Conservation (phyloP, 805 yeast genomes). For the Monosporozyma unispora region DNA sequence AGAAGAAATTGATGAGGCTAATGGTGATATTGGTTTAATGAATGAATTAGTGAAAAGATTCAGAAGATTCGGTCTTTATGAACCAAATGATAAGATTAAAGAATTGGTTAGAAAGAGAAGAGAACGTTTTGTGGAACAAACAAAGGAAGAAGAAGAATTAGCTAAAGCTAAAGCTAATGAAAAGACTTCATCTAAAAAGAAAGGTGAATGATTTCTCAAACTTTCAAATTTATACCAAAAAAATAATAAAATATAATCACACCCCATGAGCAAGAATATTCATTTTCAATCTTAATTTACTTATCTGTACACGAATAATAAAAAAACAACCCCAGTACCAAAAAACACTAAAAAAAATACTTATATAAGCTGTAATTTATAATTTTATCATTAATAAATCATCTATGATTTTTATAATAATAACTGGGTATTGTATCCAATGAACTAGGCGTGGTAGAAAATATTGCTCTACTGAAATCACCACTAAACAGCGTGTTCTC, state of each 20-base stretch:
- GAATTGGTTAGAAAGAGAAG: constrained; percentile 23
- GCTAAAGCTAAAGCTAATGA: not conserved
- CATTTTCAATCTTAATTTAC: not conserved
- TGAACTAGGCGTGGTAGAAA: constrained; percentile 7
- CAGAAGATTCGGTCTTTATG: constrained; percentile 58
- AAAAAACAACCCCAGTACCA: not conserved
- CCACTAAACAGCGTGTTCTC: not conserved
- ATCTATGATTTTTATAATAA: constrained; percentile 3
- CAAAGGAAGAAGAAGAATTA: not conserved
- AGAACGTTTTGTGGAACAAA: constrained; percentile 14
- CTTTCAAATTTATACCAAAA: too few relatives aligned
- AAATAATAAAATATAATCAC: too few relatives aligned
- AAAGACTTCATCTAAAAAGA: not conserved
- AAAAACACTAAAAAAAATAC: not conserved
- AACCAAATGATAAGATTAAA: constrained; percentile 33
- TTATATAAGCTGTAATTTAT: not conserved
- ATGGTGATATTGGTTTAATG: constrained; percentile 31
- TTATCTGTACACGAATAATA: not conserved
- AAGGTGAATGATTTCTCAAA: not conserved
- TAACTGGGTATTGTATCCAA: constrained; percentile 11
- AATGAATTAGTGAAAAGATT: constrained; percentile 45
- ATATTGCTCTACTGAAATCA: constrained; percentile 5
- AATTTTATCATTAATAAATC: not conserved
- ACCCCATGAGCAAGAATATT: not conserved
- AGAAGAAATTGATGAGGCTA: constrained; percentile 28